Percentiles rank a stretch among this genome's conserved stretches.
phyloP scores from a whole-genome alignment of 192 early-diverging fungal genomes.

The Linnemannia zychae region DNA sequence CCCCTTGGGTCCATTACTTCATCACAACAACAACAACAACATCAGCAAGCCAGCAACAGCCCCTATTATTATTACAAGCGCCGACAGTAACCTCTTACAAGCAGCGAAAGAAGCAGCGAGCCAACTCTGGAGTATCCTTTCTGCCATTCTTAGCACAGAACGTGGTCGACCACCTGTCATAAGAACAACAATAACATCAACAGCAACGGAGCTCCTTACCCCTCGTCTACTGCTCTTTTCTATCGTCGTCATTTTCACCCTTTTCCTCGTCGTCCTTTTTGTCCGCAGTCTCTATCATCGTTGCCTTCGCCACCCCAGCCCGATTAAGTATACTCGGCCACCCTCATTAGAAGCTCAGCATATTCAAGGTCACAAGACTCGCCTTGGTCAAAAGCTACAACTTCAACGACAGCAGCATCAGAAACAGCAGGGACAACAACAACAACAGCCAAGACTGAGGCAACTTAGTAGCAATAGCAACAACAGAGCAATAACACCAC shows the following conservation, averaged over 20 bases:
- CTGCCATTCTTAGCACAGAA: not conserved
- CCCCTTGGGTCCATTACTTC: not conserved
- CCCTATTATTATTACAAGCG: not conserved
- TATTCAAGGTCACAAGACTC: not conserved
- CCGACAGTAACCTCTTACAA: not conserved
- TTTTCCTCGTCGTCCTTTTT: not conserved
- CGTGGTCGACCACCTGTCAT: conserved; percentile 9
- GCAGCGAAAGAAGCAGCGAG: not conserved
- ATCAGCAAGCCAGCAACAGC: not conserved
- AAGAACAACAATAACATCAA: not conserved
- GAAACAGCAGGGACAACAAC: not conserved
- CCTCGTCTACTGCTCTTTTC: not conserved
- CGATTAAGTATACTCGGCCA: not conserved
- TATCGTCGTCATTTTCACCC: not conserved
- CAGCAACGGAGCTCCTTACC: not conserved
- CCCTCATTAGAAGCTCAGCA: not conserved
- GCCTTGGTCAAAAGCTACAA: not conserved
- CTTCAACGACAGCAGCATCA: not conserved
- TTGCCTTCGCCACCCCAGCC: not conserved
- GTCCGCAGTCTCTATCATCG: not conserved
- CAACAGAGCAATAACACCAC: not conserved
- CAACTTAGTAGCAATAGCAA: not conserved
- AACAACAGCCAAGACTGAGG: not conserved
- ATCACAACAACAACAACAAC: not conserved
- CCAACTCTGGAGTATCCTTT: not conserved